A percentile compares a stretch with the other conserved stretches of the same genome.
Evolutionary conservation across 257 asterid genomes (phyloP).

Genomic region (Linderniella brevidens): DNA sequence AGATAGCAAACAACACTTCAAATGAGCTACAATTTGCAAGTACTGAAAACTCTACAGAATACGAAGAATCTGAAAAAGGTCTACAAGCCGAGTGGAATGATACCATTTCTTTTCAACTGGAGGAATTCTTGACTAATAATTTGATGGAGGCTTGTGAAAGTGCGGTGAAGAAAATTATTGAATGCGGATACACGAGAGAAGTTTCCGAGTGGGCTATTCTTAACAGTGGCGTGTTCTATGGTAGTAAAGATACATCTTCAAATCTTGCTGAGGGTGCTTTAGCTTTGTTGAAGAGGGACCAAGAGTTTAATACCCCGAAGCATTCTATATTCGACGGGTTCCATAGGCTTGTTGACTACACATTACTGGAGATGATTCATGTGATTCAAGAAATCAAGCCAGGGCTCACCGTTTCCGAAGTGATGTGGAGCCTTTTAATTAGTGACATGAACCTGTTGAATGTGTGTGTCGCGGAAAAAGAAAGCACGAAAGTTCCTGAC

Average conservation of each 20-base stretch:
- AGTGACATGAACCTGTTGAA: conserved; percentile 53
- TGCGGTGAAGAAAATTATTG: conserved; percentile 41
- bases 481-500: conserved; percentile 13
- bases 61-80: conserved; percentile 15
- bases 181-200: conserved; percentile 39
- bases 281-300: conserved; percentile 28
- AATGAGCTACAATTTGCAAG: conserved; percentile 20
- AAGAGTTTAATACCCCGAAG: conserved; percentile 18
- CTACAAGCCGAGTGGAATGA: conserved; percentile 47
- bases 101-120: conserved; percentile 33
- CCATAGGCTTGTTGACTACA: conserved; percentile 38
- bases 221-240: conserved; percentile 41
- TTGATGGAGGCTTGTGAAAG: conserved; percentile 23
- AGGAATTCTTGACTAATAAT: conserved; percentile 27
- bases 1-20: conserved; percentile 14
- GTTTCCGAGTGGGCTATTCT: conserved; percentile 55
- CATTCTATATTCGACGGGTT: conserved; percentile 29
- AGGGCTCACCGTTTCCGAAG: conserved; percentile 34
- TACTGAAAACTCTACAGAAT: conserved; percentile 13
- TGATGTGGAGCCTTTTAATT: conserved; percentile 64
- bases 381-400: conserved; percentile 61
- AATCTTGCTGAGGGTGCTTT: conserved; percentile 58
- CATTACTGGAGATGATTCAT: conserved; percentile 61
- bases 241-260: conserved; percentile 40
- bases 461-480: conserved; percentile 32